These are phyloP conservation scores for Naganishia vishniacii DNA, from an alignment of 768 basidiomycete genomes.

Conservation along the genomic window DNA sequence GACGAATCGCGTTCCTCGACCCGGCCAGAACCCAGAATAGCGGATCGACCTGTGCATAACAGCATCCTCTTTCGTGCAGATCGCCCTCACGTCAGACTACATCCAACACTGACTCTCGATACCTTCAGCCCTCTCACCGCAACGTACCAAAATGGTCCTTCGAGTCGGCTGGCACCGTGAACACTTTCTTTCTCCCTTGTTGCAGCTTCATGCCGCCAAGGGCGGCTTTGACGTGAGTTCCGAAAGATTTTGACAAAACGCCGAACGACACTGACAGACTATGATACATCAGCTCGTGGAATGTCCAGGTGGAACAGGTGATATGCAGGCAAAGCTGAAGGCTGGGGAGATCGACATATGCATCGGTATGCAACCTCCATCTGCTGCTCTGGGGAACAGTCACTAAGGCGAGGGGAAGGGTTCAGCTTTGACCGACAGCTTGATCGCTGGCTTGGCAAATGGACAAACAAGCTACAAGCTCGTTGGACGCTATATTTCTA, in stretches of 20 bases:
- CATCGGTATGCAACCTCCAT: constrained; percentile 35
- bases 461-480: constrained; percentile 82
- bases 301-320: constrained; percentile 60
- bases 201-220: constrained; percentile 73
- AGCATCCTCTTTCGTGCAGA: too few species aligned
- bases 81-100: too few species aligned
- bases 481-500: constrained; percentile 83
- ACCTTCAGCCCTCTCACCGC: too few species aligned
- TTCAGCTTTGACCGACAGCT: constrained; percentile 72
- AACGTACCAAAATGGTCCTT: constrained; percentile 23
- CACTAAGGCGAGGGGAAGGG: not conserved
- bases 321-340: constrained; percentile 49
- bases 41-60: too few species aligned
- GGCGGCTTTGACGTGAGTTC: constrained; percentile 34
- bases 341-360: constrained; percentile 45
- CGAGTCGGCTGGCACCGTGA: constrained; percentile 48
- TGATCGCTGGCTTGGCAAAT: constrained; percentile 88
- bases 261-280: constrained; percentile 45
- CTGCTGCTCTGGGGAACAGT: not conserved
- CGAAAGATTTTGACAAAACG: constrained; percentile 50
- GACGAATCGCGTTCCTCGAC: too few species aligned
- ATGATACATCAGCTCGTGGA: constrained; percentile 58
- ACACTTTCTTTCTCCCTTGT: constrained; percentile 85
- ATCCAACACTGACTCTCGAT: too few species aligned
- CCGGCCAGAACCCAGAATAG: too few species aligned